Percentiles rank a stretch among this genome's conserved stretches.
phyloP scores from a whole-genome alignment of 305 asterid genomes.

The Caryopteris hybrid region DNA sequence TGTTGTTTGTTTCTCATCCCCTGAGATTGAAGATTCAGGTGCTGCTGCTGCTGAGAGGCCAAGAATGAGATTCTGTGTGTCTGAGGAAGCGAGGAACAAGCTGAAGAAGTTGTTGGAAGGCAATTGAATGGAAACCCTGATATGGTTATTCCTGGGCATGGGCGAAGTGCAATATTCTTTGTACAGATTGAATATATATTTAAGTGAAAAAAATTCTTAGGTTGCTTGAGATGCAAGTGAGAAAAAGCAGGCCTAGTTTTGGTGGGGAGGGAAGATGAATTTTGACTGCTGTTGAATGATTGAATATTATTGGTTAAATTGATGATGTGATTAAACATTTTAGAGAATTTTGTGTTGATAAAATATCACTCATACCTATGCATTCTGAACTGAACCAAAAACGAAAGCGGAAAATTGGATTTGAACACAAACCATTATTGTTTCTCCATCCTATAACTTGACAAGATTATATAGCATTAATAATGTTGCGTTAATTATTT shows the following conservation, averaged over 20 bases:
- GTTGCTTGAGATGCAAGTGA: constrained; percentile 20
- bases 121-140: constrained; percentile 29
- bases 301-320: constrained; percentile 5
- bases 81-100: constrained; percentile 46
- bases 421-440: too few relatives aligned
- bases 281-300: neutral
- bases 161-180: constrained; percentile 14
- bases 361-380: too few relatives aligned
- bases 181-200: constrained; percentile 19
- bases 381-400: too few relatives aligned
- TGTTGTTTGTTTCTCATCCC: constrained; percentile 44
- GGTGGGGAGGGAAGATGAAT: neutral
- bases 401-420: too few relatives aligned
- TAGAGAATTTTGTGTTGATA: neutral
- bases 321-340: neutral
- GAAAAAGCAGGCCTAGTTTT: constrained; percentile 18
- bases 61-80: constrained; percentile 42
- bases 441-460: too few relatives aligned
- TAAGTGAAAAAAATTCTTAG: too few relatives aligned
- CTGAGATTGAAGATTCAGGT: constrained; percentile 24
- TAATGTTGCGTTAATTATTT: too few relatives aligned
- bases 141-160: constrained; percentile 6
- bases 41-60: constrained; percentile 27
- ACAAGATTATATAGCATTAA: too few relatives aligned
- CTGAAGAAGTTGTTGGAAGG: constrained; percentile 50